These are phyloP conservation scores for Mycena rebaudengoi DNA, from an alignment of 768 basidiomycete genomes.

Conservation along the genomic window DNA sequence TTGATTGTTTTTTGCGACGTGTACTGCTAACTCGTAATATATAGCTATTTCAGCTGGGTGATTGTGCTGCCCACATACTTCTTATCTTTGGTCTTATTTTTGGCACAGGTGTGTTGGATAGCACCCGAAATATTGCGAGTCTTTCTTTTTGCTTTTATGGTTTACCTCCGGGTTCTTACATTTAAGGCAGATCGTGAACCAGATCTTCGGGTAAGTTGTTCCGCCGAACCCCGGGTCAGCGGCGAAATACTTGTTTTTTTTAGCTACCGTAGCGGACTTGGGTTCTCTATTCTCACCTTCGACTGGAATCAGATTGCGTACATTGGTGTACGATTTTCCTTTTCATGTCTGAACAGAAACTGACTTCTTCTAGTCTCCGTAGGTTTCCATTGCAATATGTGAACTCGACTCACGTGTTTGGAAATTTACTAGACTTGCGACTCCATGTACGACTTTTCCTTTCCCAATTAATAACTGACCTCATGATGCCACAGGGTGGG, in stretches of 20 bases:
- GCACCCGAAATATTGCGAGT: conserved; percentile 65
- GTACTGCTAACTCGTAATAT: not conserved
- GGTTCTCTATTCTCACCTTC: conserved; percentile 62
- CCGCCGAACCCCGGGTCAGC: not conserved
- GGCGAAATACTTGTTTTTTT: no score
- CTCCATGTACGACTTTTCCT: conserved; percentile 49
- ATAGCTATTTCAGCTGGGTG: conserved; percentile 62
- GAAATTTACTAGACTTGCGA: conserved; percentile 46
- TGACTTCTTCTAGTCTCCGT: conserved; percentile 15
- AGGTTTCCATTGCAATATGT: conserved; percentile 2
- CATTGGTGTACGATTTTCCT: conserved; percentile 55
- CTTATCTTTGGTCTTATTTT: not conserved
- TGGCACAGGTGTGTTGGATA: conserved; percentile 68
- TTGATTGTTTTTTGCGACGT: not conserved
- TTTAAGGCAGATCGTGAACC: conserved; percentile 48
- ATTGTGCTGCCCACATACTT: not conserved
- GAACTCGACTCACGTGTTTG: not conserved
- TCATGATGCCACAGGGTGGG: conserved; percentile 65
- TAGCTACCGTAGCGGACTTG: conserved; percentile 58
- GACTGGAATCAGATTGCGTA: conserved; percentile 78
- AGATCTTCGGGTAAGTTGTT: conserved; percentile 59
- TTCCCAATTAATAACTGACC: conserved; percentile 6
- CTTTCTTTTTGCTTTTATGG: not conserved
- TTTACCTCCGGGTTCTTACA: not conserved
- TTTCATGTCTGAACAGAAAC: not conserved